Evolutionary conservation across 768 basidiomycete species (phyloP), one percentile per base, ranked within the genome.

Genomic region (Tylopilus subfusipes): DNA sequence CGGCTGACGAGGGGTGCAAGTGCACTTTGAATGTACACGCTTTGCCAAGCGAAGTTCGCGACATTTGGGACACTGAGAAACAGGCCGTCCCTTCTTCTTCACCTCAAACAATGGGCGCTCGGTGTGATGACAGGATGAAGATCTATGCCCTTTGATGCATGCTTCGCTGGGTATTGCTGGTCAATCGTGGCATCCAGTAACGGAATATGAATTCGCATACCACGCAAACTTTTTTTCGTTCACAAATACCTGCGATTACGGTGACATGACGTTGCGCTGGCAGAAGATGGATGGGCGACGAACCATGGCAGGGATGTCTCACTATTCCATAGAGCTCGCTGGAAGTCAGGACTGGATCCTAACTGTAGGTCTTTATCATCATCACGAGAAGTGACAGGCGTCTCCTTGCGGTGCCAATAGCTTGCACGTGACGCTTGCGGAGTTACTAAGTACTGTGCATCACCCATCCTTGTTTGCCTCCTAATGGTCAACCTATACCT

Each of bases 141-240:
- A 94, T 50, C 94, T 85, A 65, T 97, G 93, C 0, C 94, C 94
- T 73, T 94, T 94, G 68, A 95, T 94, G 71, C 94, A 97, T 13
- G 91, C 87, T 75, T 88, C 89, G 71, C 93, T 94, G 63, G 21
- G 31, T 47, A 38, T 33, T 18, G 30, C 21, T 48, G 34, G 58
- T 62, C 24, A 69, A 58, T 48, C 54, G 45, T 25, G 22, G 30
- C 29, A 57, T 43, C 34, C 31, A 27, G 21, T 13, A 16, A 29
- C 22, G 40, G 38, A 31, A 25, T 38, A 31, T 50, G 6, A 27
- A 54, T 40, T n/a, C 46, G 67, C 75, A 33, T 64, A 89, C 89
- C 89, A 92, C 36, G 90, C 89, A 69, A 76, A 81, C 68, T 81
- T 81, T 77, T 85, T 83, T 71, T 79, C 82, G 72, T 89, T 86